Conservation (phyloP, 129 eudicot species). For the carrot (Daucus carota) region DH1_v3.0 NC_030387.2:30906001-30906500, state of each 20-base stretch:
- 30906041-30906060: too few species aligned
- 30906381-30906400: background rate
- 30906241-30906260: background rate
- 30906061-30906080: too few species aligned
- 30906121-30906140: background rate
- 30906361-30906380: background rate
- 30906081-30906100: too few species aligned
- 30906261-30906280: background rate
- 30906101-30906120: too few species aligned
- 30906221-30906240: background rate
- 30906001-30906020: too few species aligned
- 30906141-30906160: background rate
- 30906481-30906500: too few species aligned
- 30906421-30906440: background rate
- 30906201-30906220: background rate
- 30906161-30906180: background rate
- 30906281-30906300: background rate
- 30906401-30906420: background rate
- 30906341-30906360: background rate
- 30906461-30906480: too few species aligned
- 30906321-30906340: conserved; percentile 3
- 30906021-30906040: too few species aligned
- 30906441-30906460: too few species aligned
- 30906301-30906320: background rate
- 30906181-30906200: background rate